Percentiles rank a stretch among this genome's conserved stretches.
Conservation (phyloP, 2,329 filamentous ascomycete species). For the Raffaelea ambrosiae region DNA sequence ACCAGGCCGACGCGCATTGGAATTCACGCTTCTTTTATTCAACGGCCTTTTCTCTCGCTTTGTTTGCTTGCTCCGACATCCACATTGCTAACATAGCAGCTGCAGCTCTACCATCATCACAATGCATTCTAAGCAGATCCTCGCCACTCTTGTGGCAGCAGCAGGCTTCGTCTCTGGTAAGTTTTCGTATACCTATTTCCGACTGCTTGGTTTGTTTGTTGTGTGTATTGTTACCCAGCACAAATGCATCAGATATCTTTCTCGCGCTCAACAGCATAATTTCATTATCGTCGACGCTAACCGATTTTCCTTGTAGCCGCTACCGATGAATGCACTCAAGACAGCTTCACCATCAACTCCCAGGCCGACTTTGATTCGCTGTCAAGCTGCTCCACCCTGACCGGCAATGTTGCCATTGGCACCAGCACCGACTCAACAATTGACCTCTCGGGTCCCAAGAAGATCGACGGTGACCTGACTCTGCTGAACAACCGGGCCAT, state of each 20-base stretch:
- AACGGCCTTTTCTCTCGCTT: no score
- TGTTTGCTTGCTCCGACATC: no score
- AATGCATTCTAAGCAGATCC: constrained; percentile 34
- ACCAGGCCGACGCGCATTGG: no score
- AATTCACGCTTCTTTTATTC: no score
- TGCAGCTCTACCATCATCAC: constrained; percentile 18
- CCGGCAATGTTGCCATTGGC: constrained; percentile 60
- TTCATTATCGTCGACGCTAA: no score
- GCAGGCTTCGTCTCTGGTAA: constrained; percentile 30
- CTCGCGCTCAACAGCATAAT: no score
- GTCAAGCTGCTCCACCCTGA: constrained; percentile 56
- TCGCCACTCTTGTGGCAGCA: constrained; percentile 31
- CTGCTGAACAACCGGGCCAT: constrained; percentile 53
- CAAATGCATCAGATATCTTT: no score
- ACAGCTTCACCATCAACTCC: constrained; percentile 55
- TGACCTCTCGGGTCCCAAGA: constrained; percentile 49
- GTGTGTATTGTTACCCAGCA: no score
- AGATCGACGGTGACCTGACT: constrained; percentile 49
- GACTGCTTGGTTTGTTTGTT: no score
- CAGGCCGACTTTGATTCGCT: constrained; percentile 53
- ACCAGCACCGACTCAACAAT: constrained; percentile 47
- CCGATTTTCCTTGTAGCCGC: no score
- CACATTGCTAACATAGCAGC: background rate
- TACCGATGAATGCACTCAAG: no score
- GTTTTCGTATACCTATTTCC: constrained; percentile 13